A percentile compares a stretch with the other conserved stretches of the same genome.
phyloP scores from a whole-genome alignment of 1,139 yeast species.

The Chernovozyma sophiae-reginae region DNA sequence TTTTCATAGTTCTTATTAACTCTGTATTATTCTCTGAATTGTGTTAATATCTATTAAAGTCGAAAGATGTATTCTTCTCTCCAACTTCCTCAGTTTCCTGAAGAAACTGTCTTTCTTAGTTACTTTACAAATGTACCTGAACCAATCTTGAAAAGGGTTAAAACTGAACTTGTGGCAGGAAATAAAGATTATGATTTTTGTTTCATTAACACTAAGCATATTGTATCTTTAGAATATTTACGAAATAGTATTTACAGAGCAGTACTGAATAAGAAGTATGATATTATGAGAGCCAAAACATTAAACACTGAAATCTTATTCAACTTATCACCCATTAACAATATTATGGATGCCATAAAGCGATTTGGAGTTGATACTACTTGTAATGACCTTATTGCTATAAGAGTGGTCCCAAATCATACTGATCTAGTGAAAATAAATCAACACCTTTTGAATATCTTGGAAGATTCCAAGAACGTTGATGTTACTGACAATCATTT shows the following conservation, averaged over 20 bases:
- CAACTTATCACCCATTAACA: slow-evolving; percentile 41
- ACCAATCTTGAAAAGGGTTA: slow-evolving; percentile 21
- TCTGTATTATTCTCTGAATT: no score
- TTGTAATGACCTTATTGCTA: slow-evolving; percentile 24
- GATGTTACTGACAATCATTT: slow-evolving; percentile 25
- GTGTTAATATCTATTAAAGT: no score
- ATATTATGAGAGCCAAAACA: slow-evolving; percentile 35
- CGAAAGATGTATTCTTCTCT: slow-evolving; percentile 6
- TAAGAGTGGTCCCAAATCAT: slow-evolving; percentile 22
- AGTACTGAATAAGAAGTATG: slow-evolving; percentile 23
- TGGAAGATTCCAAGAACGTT: slow-evolving; percentile 13
- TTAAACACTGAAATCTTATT: slow-evolving; percentile 41
- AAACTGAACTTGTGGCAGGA: slow-evolving; percentile 25
- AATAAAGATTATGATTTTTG: slow-evolving; percentile 37
- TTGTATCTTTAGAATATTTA: slow-evolving; percentile 37
- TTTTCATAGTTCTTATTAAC: no score
- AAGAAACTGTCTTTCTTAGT: slow-evolving; percentile 20
- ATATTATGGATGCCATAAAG: slow-evolving; percentile 40
- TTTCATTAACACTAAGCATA: slow-evolving; percentile 34
- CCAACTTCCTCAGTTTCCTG: slow-evolving; percentile 33
- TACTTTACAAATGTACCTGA: slow-evolving; percentile 19
- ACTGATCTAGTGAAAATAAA: slow-evolving; percentile 11
- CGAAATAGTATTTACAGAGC: slow-evolving; percentile 32
- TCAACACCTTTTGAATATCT: slow-evolving; percentile 13
- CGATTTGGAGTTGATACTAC: slow-evolving; percentile 38